These are phyloP conservation scores for Monilinia fructigena DNA, from an alignment of 2,329 filamentous ascomycete genomes.

Conservation along the genomic window DNA sequence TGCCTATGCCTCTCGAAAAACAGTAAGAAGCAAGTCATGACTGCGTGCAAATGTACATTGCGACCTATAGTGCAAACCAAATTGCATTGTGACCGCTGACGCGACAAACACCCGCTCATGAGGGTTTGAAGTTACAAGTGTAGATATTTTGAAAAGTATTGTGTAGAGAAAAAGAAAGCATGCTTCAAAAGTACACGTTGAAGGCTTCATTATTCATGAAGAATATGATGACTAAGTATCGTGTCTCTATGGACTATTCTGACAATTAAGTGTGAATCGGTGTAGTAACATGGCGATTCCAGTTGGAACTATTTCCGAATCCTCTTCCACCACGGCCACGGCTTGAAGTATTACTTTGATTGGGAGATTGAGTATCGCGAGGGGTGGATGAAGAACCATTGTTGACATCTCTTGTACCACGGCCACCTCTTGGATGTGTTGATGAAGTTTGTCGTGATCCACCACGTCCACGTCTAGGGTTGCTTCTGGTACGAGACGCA, in stretches of 20 bases:
- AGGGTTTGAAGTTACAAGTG: conserved; percentile 39
- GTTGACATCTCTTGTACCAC: conserved; percentile 35
- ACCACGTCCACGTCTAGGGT: conserved; percentile 37
- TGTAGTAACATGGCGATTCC: conserved; percentile 36
- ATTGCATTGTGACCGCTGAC: conserved; percentile 35
- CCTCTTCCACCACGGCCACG: conserved; percentile 36
- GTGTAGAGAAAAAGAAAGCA: conserved; percentile 35
- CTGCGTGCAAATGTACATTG: conserved; percentile 37
- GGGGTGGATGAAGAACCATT: conserved; percentile 32
- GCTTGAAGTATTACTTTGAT: conserved; percentile 28
- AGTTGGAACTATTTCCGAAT: conserved; percentile 28
- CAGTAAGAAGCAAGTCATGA: conserved; percentile 28
- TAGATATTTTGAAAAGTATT: conserved; percentile 34
- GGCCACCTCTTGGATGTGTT: conserved; percentile 35
- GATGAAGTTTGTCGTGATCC: conserved; percentile 34
- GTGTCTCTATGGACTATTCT: conserved; percentile 14
- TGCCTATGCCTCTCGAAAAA: conserved; percentile 18
- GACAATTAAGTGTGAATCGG: conserved; percentile 37
- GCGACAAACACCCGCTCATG: conserved; percentile 38
- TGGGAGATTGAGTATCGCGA: conserved; percentile 32
- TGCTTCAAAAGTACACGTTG: conserved; percentile 29
- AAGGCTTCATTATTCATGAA: conserved; percentile 26
- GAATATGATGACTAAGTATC: conserved; percentile 17
- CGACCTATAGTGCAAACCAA: conserved; percentile 29
- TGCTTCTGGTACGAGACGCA: conserved; percentile 38